A percentile compares a stretch with the other conserved stretches of the same genome.
Conservation (phyloP, 2,329 filamentous ascomycete species). For the Waltergamsia citrina region DNA sequence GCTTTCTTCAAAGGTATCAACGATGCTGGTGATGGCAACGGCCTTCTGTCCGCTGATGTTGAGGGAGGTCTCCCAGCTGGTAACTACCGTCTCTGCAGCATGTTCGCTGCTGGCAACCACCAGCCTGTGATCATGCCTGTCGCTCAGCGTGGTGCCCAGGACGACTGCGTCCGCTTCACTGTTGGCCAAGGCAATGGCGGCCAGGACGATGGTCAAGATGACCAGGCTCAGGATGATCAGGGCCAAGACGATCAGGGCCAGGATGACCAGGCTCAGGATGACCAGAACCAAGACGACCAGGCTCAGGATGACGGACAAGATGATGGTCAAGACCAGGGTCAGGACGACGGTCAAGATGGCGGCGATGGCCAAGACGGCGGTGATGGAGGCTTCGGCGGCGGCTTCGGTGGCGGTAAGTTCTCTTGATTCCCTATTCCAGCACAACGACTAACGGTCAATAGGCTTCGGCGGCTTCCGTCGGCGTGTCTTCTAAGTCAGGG, state of each 20-base stretch:
- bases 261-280: constrained; percentile 6
- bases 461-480: too few species aligned
- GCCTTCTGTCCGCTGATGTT: constrained; percentile 42
- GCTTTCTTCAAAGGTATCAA: constrained; percentile 62
- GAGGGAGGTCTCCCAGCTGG: constrained; percentile 49
- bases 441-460: too few species aligned
- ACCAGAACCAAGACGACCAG: constrained; percentile 5
- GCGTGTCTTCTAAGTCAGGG: too few species aligned
- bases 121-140: constrained; percentile 58
- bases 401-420: constrained; percentile 4
- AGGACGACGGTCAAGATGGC: constrained; percentile 1
- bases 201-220: constrained; percentile 7
- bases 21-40: constrained; percentile 46
- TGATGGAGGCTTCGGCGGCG: constrained; percentile 6
- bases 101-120: constrained; percentile 55
- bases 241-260: constrained; percentile 2
- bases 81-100: constrained; percentile 57
- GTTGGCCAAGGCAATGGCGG: constrained; percentile 24
- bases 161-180: constrained; percentile 54
- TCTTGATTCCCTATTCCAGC: too few species aligned
- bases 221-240: constrained; percentile 2
- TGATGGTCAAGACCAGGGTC: constrained; percentile 2
- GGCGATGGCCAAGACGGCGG: constrained; percentile 9
- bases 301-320: constrained; percentile 6
- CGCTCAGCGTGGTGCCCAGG: constrained; percentile 56